Conservation (phyloP, 179 eudicot genomes). For the Nepenthes alata region DNA sequence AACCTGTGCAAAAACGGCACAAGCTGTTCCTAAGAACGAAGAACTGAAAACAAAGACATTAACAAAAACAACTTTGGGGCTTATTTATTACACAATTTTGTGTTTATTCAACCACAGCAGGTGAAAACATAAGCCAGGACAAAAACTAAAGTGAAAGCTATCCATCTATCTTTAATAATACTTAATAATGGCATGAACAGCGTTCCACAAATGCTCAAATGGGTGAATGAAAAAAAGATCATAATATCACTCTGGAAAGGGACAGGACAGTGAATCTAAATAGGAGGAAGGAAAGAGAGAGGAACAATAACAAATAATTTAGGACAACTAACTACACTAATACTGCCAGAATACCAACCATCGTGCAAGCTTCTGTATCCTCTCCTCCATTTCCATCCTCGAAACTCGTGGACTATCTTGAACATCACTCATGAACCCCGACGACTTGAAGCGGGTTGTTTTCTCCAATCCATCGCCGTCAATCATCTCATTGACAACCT, state of each 20-base stretch:
- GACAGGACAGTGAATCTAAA: too few relatives aligned
- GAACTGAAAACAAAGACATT: too few relatives aligned
- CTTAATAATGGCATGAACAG: too few relatives aligned
- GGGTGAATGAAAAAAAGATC: neutral
- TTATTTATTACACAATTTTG: too few relatives aligned
- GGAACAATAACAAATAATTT: neutral
- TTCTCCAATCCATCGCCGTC: constrained; percentile 23
- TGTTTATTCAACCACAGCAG: too few relatives aligned
- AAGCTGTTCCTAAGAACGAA: too few relatives aligned
- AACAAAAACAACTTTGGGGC: too few relatives aligned
- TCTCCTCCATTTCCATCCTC: constrained; percentile 73
- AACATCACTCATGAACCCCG: constrained; percentile 24
- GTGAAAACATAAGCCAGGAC: too few relatives aligned
- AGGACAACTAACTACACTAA: constrained; percentile 6
- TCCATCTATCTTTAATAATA: too few relatives aligned
- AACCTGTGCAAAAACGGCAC: too few relatives aligned
- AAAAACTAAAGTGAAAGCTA: too few relatives aligned
- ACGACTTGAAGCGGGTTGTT: constrained; percentile 37
- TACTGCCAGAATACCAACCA: constrained; percentile 30
- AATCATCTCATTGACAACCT: constrained; percentile 8
- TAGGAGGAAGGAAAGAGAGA: neutral
- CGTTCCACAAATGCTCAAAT: too few relatives aligned
- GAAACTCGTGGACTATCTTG: constrained; percentile 44
- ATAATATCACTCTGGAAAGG: neutral
- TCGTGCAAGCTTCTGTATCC: constrained; percentile 76